Evolutionary conservation across 345 rosid genomes (phyloP).

Genomic region (Euclidium syriacum): DNA sequence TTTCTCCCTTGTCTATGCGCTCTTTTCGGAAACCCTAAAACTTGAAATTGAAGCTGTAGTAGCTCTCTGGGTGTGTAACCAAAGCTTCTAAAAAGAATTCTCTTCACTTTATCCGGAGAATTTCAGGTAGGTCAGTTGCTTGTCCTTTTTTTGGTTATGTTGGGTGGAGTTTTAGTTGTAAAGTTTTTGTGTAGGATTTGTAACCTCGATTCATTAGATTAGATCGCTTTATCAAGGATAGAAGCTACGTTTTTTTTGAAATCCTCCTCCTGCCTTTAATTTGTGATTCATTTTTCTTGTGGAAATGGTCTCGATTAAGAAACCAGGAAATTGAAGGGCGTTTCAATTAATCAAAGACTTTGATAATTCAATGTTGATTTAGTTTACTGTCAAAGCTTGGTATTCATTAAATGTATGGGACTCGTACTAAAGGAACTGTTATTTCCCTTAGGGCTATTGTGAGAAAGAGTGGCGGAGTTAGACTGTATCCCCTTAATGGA

Average conservation of each 20-base stretch:
- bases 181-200: background rate
- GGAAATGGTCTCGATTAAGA: conserved; percentile 9
- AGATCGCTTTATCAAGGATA: background rate
- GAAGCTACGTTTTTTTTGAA: background rate
- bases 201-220: background rate
- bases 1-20: background rate
- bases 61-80: background rate
- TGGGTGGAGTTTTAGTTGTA: background rate
- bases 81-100: background rate
- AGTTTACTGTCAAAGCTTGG: background rate
- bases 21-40: conserved; percentile 26
- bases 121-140: conserved; percentile 8
- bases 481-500: background rate
- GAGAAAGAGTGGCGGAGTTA: background rate
- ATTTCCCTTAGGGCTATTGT: background rate
- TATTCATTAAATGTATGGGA: background rate
- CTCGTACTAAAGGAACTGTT: conserved; percentile 2
- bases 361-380: background rate
- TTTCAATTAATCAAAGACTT: background rate
- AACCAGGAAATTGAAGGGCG: background rate
- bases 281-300: conserved; percentile 1
- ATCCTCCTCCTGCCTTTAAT: background rate
- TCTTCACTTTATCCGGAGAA: background rate
- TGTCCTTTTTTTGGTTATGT: background rate
- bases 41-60: conserved; percentile 2